Evolutionary conservation across 345 rosid species (phyloP).

Genomic region (Pugionium dolabratum): DNA sequence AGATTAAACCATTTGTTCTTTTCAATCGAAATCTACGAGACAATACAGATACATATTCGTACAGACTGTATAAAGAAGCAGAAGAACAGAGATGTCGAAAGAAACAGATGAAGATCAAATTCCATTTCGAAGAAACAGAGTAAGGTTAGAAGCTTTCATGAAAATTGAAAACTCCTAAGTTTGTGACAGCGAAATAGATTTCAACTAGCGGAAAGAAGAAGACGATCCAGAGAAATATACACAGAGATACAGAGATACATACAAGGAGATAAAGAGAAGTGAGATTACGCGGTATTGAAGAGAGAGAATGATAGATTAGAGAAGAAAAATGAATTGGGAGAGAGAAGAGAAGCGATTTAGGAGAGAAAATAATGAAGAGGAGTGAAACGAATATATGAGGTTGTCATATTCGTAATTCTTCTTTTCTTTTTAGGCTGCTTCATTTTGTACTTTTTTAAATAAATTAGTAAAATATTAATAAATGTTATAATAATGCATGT

Average conservation of each 20-base stretch:
- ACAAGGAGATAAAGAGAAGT: conserved; percentile 15
- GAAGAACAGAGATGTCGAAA: neutral
- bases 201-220: conserved; percentile 11
- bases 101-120: neutral
- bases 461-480: neutral
- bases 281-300: conserved; percentile 36
- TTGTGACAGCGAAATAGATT: neutral
- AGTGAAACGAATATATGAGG: conserved; percentile 40
- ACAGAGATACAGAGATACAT: conserved; percentile 11
- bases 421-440: conserved; percentile 26
- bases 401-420: conserved; percentile 34
- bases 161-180: neutral
- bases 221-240: neutral
- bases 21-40: no score
- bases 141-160: neutral
- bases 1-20: no score
- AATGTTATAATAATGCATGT: conserved; percentile 13
- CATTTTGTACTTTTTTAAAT: neutral
- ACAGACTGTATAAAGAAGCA: conserved; percentile 12
- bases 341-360: conserved; percentile 12
- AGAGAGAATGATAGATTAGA: conserved; percentile 23
- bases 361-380: conserved; percentile 34
- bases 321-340: conserved; percentile 4
- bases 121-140: conserved; percentile 30
- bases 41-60: neutral